Evolutionary conservation across 75 land plant genomes (phyloP).

Genomic region (Selaginella moellendorffii): DNA sequence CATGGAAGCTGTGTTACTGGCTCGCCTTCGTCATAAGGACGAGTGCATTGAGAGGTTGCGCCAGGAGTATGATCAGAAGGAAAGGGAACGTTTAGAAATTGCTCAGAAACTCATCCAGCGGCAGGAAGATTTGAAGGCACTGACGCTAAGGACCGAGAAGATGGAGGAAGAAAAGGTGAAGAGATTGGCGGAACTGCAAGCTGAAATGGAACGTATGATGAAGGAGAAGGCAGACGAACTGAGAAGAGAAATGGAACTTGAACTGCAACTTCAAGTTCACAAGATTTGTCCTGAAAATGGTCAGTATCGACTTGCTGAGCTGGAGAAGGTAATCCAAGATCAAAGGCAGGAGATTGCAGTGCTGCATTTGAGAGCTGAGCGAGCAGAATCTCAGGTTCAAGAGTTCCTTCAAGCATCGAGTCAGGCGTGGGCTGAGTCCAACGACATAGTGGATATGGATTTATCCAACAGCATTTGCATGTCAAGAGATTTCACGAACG

Average conservation of each 20-base stretch:
- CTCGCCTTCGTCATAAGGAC: slow-evolving; percentile 64
- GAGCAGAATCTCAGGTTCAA: slow-evolving; percentile 50
- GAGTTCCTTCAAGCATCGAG: too few relatives aligned
- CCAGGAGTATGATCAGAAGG: slow-evolving; percentile 48
- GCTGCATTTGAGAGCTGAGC: slow-evolving; percentile 47
- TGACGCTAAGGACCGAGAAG: slow-evolving; percentile 30
- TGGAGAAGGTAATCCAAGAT: slow-evolving; percentile 17
- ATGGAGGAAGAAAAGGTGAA: slow-evolving; percentile 28
- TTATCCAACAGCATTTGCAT: too few relatives aligned
- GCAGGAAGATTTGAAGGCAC: slow-evolving; percentile 48
- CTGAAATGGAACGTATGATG: slow-evolving; percentile 34
- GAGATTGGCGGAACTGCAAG: slow-evolving; percentile 26
- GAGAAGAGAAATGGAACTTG: not conserved
- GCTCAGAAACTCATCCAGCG: slow-evolving; percentile 32
- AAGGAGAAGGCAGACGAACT: too few relatives aligned
- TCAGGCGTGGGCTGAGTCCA: too few relatives aligned
- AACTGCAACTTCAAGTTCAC: too few relatives aligned
- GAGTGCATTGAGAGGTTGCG: slow-evolving; percentile 58
- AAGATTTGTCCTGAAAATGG: not conserved
- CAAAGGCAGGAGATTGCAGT: slow-evolving; percentile 53
- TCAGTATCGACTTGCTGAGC: not conserved
- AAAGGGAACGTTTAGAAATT: slow-evolving; percentile 47
- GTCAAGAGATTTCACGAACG: too few relatives aligned
- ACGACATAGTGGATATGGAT: too few relatives aligned
- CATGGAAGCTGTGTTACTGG: slow-evolving; percentile 35